phyloP scores from a whole-genome alignment of 495 filamentous ascomycete species.

The Rhypophila decipiens region DNA sequence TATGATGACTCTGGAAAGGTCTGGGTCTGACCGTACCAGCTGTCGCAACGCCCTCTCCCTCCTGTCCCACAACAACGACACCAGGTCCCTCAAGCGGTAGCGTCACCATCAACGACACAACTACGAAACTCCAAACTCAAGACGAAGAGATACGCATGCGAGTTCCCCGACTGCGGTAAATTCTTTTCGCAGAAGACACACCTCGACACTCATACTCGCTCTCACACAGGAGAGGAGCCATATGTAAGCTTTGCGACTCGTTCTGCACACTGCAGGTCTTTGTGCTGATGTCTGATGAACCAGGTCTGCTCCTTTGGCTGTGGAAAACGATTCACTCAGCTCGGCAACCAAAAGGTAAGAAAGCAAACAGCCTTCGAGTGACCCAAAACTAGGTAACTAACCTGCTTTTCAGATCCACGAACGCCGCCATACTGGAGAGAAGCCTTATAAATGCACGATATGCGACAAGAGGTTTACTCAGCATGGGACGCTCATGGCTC shows the following conservation, averaged over 20 bases:
- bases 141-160: slow-evolving; percentile 70
- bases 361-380: too few species aligned
- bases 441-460: slow-evolving; percentile 73
- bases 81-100: neutral
- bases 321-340: slow-evolving; percentile 78
- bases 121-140: slow-evolving; percentile 11
- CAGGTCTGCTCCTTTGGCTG: slow-evolving; percentile 67
- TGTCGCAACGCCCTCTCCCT: neutral
- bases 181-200: slow-evolving; percentile 90
- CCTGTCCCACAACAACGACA: neutral
- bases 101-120: neutral
- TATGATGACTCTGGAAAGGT: neutral
- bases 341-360: slow-evolving; percentile 80
- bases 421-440: slow-evolving; percentile 57
- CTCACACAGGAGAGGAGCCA: slow-evolving; percentile 86
- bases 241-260: slow-evolving; percentile 54
- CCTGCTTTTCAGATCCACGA: slow-evolving; percentile 18
- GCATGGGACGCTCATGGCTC: slow-evolving; percentile 79
- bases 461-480: slow-evolving; percentile 88
- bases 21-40: neutral
- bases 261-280: too few species aligned
- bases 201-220: slow-evolving; percentile 81
- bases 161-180: slow-evolving; percentile 69
- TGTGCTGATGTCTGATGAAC: slow-evolving; percentile 4
- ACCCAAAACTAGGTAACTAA: too few species aligned